These are phyloP conservation scores for Podila epigama DNA, from an alignment of 192 early-diverging fungal species.

Conservation along the genomic window DNA sequence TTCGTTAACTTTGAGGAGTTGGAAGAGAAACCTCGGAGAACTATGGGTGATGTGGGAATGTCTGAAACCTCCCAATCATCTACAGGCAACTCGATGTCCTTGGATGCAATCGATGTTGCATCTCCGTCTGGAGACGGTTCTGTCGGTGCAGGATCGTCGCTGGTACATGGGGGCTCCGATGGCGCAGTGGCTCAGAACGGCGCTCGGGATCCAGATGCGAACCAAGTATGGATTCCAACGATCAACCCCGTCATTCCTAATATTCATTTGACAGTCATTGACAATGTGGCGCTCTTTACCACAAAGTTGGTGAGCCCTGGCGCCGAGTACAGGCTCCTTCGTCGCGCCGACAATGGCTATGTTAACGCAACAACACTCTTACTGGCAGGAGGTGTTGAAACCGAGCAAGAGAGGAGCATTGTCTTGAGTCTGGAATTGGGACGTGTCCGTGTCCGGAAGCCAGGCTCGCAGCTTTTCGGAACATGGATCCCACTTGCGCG, in stretches of 20 bases:
- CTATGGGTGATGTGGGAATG: slow-evolving; percentile 28
- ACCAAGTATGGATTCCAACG: slow-evolving; percentile 42
- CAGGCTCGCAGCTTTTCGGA: slow-evolving; percentile 75
- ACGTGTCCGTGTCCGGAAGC: slow-evolving; percentile 76
- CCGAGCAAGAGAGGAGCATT: slow-evolving; percentile 84
- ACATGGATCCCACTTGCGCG: slow-evolving; percentile 94
- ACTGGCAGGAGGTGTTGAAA: slow-evolving; percentile 85
- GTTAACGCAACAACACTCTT: slow-evolving; percentile 88
- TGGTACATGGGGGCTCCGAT: neutral
- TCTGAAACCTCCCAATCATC: neutral
- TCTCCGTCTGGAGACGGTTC: neutral
- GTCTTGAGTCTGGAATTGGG: slow-evolving; percentile 86
- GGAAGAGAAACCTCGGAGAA: slow-evolving; percentile 34
- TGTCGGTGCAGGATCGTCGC: neutral
- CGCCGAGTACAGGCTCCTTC: slow-evolving; percentile 72
- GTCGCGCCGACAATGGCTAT: slow-evolving; percentile 83
- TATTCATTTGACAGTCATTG: slow-evolving; percentile 62
- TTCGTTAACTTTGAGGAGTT: slow-evolving; percentile 49
- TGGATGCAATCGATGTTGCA: neutral
- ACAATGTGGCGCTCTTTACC: slow-evolving; percentile 57
- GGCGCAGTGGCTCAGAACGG: slow-evolving; percentile 28
- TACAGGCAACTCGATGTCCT: neutral
- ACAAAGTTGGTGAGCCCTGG: slow-evolving; percentile 51
- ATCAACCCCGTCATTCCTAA: slow-evolving; percentile 42
- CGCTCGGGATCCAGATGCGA: slow-evolving; percentile 35